Percentiles rank a stretch among this genome's conserved stretches.
Evolutionary conservation across 1,139 yeast genomes (phyloP).

Genomic region (Pichia sp.): DNA sequence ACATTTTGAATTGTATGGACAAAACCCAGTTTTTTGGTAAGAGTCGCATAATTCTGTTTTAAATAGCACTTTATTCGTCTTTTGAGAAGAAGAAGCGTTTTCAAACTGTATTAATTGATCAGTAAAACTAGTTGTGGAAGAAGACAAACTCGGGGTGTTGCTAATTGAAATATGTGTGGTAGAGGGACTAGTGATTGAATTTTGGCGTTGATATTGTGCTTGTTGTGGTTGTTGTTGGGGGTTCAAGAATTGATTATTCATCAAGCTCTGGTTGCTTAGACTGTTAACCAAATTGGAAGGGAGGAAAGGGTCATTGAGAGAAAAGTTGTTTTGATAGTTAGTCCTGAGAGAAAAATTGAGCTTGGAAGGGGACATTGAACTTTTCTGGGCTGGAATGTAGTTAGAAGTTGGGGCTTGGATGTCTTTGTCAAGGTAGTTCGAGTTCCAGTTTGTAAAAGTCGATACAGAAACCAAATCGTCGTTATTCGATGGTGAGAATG

Average conservation of each 20-base stretch:
- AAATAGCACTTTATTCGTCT: constrained; percentile 58
- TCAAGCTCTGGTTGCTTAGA: constrained; percentile 4
- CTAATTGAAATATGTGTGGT: neutral
- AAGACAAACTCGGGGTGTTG: neutral
- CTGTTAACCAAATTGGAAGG: neutral
- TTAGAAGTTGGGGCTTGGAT: neutral
- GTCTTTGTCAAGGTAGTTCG: neutral
- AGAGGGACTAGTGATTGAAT: neutral
- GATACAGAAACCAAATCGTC: neutral
- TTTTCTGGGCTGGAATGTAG: neutral
- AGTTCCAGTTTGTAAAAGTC: constrained; percentile 5
- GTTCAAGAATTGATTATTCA: constrained; percentile 8
- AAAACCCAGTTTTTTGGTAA: constrained; percentile 59
- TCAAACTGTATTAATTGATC: neutral
- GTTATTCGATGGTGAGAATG: neutral
- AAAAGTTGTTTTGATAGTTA: neutral
- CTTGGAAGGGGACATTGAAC: neutral
- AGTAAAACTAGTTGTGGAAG: neutral
- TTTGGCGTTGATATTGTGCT: neutral
- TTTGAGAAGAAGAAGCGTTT: neutral
- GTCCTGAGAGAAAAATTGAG: neutral
- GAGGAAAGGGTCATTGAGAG: constrained; percentile 9
- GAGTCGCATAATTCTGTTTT: constrained; percentile 88
- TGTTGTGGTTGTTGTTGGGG: neutral
- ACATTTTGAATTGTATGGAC: constrained; percentile 88